phyloP scores from a whole-genome alignment of 345 rosid genomes.

The Microthlaspi erraticum region DNA sequence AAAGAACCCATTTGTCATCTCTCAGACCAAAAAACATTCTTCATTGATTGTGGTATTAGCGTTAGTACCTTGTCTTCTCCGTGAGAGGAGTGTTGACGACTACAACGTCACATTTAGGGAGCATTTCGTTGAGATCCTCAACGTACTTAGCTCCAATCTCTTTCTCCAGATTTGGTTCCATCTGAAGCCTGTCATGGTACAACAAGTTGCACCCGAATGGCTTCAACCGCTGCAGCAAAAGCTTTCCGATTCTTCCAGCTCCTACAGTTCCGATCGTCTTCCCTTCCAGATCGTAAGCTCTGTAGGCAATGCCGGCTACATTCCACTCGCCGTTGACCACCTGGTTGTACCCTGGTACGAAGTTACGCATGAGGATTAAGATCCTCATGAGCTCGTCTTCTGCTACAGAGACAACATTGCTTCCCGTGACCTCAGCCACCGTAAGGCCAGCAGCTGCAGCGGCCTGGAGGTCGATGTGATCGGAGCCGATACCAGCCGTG shows the following conservation, averaged over 20 bases:
- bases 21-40: neutral
- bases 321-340: conserved; percentile 91
- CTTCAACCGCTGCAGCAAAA: conserved; percentile 82
- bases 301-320: conserved; percentile 80
- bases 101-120: conserved; percentile 81
- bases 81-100: conserved; percentile 92
- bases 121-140: conserved; percentile 73
- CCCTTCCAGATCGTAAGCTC: conserved; percentile 96
- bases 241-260: conserved; percentile 82
- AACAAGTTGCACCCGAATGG: conserved; percentile 88
- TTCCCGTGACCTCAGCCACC: conserved; percentile 93
- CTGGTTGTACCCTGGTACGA: conserved; percentile 87
- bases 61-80: conserved; percentile 62
- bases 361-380: conserved; percentile 84
- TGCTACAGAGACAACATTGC: conserved; percentile 92
- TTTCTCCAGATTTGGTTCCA: conserved; percentile 69
- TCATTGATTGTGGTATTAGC: neutral
- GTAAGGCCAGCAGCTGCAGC: conserved; percentile 92
- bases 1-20: neutral
- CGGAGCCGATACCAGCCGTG: conserved; percentile 96
- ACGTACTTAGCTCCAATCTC: conserved; percentile 70
- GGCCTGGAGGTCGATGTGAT: conserved; percentile 84
- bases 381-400: conserved; percentile 98
- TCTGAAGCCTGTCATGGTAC: conserved; percentile 80
- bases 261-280: conserved; percentile 92